Conservation (phyloP, 805 yeast species). For the Yarrowia sp. region DNA sequence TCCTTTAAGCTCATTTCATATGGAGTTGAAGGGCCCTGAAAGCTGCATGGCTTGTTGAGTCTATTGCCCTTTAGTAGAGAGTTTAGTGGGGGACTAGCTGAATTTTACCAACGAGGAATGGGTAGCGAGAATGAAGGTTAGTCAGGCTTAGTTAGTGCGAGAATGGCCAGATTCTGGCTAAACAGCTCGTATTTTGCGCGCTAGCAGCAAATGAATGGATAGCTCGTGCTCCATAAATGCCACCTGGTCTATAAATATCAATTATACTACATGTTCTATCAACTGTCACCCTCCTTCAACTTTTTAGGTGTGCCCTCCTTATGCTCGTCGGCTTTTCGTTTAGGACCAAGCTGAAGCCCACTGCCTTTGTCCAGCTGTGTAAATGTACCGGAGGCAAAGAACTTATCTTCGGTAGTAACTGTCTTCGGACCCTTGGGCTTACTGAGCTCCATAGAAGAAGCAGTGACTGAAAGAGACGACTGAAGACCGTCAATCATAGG, state of each 20-base stretch:
- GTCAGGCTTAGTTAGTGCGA: too few relatives aligned
- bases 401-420: background rate
- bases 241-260: constrained; percentile 1
- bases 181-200: background rate
- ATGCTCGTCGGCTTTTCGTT: constrained; percentile 21
- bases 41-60: background rate
- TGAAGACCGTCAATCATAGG: constrained; percentile 37
- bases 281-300: constrained; percentile 10
- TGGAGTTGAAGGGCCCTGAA: background rate
- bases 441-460: constrained; percentile 28
- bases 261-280: background rate
- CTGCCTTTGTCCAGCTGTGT: constrained; percentile 26
- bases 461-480: constrained; percentile 17
- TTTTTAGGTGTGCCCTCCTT: constrained; percentile 3
- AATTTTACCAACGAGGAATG: background rate
- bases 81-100: background rate
- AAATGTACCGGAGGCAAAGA: constrained; percentile 30
- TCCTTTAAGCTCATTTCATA: too few relatives aligned
- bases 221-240: background rate
- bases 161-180: too few relatives aligned
- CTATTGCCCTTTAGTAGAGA: background rate
- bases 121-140: too few relatives aligned
- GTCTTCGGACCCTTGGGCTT: constrained; percentile 6
- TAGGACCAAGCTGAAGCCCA: constrained; percentile 22
- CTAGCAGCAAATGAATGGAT: too few relatives aligned